Conservation (phyloP, 2,329 filamentous ascomycete genomes). For the Reticulascus tulasneorum region DNA sequence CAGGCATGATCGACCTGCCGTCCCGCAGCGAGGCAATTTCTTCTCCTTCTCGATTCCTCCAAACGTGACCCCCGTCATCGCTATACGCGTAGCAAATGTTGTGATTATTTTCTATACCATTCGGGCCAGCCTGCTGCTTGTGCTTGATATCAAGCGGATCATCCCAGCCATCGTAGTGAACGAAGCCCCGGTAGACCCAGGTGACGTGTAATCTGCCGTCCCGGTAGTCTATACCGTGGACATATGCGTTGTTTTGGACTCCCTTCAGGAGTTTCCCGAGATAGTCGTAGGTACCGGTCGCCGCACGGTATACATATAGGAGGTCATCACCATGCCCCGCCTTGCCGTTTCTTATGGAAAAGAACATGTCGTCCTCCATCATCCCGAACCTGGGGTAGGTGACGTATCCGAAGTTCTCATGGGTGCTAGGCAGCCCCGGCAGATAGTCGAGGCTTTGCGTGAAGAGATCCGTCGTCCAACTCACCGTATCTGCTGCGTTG, state of each 20-base stretch:
- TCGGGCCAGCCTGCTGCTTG: constrained; percentile 9
- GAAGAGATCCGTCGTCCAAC: constrained; percentile 8
- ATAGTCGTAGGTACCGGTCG: too few relatives aligned
- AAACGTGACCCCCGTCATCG: constrained; percentile 5
- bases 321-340: too few relatives aligned
- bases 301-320: too few relatives aligned
- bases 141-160: constrained; percentile 8
- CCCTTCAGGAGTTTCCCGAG: too few relatives aligned
- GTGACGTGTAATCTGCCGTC: too few relatives aligned
- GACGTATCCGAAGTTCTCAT: constrained; percentile 11
- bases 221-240: too few relatives aligned
- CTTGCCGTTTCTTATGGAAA: too few relatives aligned
- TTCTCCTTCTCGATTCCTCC: constrained; percentile 5
- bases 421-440: constrained; percentile 8
- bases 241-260: too few relatives aligned
- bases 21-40: constrained; percentile 7
- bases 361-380: too few relatives aligned
- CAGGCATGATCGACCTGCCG: constrained; percentile 10
- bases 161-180: constrained; percentile 12
- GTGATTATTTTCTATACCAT: constrained; percentile 12
- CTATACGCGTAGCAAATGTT: constrained; percentile 10
- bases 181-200: too few relatives aligned
- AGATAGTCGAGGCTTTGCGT: constrained; percentile 10
- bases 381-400: too few relatives aligned
- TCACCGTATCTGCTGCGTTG: constrained; percentile 1